These are phyloP conservation scores for Penicillium fimorum DNA, from an alignment of 495 filamentous ascomycete genomes.

Conservation along the genomic window DNA sequence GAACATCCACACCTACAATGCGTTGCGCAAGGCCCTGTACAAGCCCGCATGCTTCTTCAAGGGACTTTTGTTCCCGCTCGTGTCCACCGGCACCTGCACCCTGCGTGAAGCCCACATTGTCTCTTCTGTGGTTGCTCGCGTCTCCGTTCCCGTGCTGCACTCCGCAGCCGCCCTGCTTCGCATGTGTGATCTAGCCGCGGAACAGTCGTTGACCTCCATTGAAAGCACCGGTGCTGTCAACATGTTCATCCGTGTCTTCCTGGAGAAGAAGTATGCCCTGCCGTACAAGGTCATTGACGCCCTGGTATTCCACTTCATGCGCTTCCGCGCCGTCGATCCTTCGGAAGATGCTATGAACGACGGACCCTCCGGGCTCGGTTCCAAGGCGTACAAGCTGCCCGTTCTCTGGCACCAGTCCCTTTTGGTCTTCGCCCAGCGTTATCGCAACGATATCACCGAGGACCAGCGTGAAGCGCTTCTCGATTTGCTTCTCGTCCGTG, in stretches of 20 bases:
- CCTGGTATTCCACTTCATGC: constrained; percentile 92
- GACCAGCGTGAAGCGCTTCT: constrained; percentile 90
- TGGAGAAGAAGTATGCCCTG: constrained; percentile 96
- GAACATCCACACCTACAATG: constrained; percentile 91
- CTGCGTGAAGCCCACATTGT: constrained; percentile 90
- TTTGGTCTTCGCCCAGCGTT: constrained; percentile 87
- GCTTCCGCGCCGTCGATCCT: constrained; percentile 65
- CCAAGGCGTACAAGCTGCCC: constrained; percentile 62
- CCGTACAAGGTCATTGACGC: constrained; percentile 94
- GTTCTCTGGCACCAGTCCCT: constrained; percentile 91
- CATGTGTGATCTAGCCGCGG: constrained; percentile 88
- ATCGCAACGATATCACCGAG: constrained; percentile 89
- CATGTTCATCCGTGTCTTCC: constrained; percentile 83
- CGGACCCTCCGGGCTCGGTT: constrained; percentile 34
- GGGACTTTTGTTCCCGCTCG: constrained; percentile 88
- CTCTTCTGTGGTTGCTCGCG: constrained; percentile 73
- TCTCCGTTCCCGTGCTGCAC: constrained; percentile 84
- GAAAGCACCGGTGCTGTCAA: constrained; percentile 85
- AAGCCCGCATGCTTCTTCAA: constrained; percentile 98
- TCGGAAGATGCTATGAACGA: constrained; percentile 49
- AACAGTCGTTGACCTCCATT: constrained; percentile 70
- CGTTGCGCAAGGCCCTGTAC: constrained; percentile 88
- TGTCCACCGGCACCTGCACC: constrained; percentile 73
- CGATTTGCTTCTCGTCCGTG: constrained; percentile 81
- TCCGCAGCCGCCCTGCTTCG: constrained; percentile 88